Percentiles rank a stretch among this genome's conserved stretches.
Conservation (phyloP, 2,329 filamentous ascomycete genomes). For the Pseudogymnoascus sp. region DNA sequence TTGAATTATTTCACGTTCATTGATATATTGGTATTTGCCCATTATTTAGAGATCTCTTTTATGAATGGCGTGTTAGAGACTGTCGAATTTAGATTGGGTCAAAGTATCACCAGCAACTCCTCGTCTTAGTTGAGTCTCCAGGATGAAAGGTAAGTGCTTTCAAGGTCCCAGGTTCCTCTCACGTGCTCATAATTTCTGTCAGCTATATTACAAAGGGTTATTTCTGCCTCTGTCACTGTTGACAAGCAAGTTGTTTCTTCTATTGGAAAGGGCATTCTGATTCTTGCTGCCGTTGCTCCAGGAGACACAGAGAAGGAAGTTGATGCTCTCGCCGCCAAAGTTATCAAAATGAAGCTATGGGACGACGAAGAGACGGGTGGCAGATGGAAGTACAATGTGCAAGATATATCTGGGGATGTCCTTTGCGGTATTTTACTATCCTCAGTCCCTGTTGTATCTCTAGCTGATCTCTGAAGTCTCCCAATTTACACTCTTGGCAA, state of each 20-base stretch:
- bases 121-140: constrained; percentile 5
- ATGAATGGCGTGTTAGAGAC: not conserved
- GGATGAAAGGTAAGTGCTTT: constrained; percentile 13
- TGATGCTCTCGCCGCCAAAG: constrained; percentile 74
- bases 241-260: constrained; percentile 84
- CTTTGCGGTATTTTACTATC: constrained; percentile 67
- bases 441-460: constrained; percentile 9
- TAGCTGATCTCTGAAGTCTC: constrained; percentile 57
- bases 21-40: not conserved
- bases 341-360: constrained; percentile 88
- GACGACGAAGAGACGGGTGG: constrained; percentile 46
- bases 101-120: constrained; percentile 13
- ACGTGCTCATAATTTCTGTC: constrained; percentile 19
- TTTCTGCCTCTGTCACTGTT: constrained; percentile 92
- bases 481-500: constrained; percentile 89
- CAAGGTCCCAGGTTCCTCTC: constrained; percentile 15
- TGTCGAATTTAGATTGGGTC: not conserved
- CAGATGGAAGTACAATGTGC: constrained; percentile 80
- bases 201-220: constrained; percentile 90
- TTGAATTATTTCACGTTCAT: not conserved
- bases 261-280: constrained; percentile 83
- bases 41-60: not conserved
- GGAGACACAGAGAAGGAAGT: constrained; percentile 87
- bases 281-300: constrained; percentile 85
- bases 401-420: constrained; percentile 83